Base-by-base conservation (phyloP, 306 rosid genomes). In the Quercus glauca region DNA sequence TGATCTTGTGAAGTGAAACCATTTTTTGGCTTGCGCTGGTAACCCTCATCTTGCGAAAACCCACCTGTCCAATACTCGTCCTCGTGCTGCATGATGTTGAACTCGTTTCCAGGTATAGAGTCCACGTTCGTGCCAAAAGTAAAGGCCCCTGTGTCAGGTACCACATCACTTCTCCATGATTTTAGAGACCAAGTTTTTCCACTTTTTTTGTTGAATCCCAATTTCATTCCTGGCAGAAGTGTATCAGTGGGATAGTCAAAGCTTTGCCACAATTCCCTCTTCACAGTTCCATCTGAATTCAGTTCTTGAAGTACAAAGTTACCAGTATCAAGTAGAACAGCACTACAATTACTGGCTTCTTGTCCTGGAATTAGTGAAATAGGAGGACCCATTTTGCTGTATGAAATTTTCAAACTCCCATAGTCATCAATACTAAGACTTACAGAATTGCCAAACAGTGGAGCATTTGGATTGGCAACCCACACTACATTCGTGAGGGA, bases 231-330 rank as follows among this genome's bases (percentile, higher is more conserved):
- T 20, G 80, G 77, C 5, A 78, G 55, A 58, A 83, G 83, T 21
- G 76, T 83, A 12, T 78, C 80, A 6, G 80, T 78, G 7, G 83
- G 83, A 60, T 74, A 29, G 33, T 83, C 83, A 58, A 78, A 78
- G 76, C 83, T 83, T 31, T 83, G 77, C 86, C 86, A 83, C 69
- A 78, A 35, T 0, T 65, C 76, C 51, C 51, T 55, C 76, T 55
- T 68, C 5, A 57, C 21, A 5, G 73, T 60, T 12, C 78, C 86
- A 60, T 74, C 70, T 19, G 71, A 33, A 25, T 65, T 80, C 25
- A 72, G 37, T 53, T 73, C 79, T 14, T 58, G 33, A 11, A 84
- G 75, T 8, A 80, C 61, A 71, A 84, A 74, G 49, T 80, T 80
- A 5, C 87, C 84, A 31, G 3, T 63, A 18, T 80, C 73, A 15